These are phyloP conservation scores for Inosperma sp. DNA, from an alignment of 768 basidiomycete species.

Conservation along the genomic window DNA sequence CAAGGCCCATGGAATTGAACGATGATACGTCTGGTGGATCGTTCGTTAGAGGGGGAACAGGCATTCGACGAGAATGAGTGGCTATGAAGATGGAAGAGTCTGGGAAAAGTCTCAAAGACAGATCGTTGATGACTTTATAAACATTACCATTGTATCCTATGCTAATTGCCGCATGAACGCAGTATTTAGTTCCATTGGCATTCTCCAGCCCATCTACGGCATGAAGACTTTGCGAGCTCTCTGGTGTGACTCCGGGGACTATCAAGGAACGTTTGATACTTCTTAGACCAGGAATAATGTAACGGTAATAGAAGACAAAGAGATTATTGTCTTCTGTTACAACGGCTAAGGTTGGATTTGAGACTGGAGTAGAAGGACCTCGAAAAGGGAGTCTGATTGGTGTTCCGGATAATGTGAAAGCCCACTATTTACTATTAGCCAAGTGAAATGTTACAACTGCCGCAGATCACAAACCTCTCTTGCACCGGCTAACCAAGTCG, in stretches of 20 bases:
- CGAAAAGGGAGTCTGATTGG: conserved; percentile 52
- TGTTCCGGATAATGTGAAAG: conserved; percentile 36
- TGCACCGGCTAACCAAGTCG: conserved; percentile 54
- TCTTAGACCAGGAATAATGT: conserved; percentile 40
- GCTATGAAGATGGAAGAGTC: conserved; percentile 60
- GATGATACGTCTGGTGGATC: conserved; percentile 13
- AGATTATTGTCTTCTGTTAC: conserved; percentile 62
- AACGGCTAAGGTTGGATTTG: conserved; percentile 53
- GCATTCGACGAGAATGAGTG: conserved; percentile 52
- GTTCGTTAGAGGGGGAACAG: conserved; percentile 32
- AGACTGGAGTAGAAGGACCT: conserved; percentile 53
- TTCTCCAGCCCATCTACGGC: conserved; percentile 31
- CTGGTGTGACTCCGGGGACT: conserved; percentile 34
- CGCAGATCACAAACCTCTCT: conserved; percentile 48
- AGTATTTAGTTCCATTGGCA: conserved; percentile 36
- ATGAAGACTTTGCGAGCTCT: conserved; percentile 26
- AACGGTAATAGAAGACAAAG: conserved; percentile 50
- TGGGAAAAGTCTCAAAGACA: conserved; percentile 21
- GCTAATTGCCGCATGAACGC: conserved; percentile 56
- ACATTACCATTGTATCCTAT: conserved; percentile 53
- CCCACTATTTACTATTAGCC: conserved; percentile 44
- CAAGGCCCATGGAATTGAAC: conserved; percentile 43
- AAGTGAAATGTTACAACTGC: background rate
- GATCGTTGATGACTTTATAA: background rate
- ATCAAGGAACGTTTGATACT: conserved; percentile 47